Evolutionary conservation across 169 alveolate genomes (phyloP).

Genomic region (Plasmodium gonderi): DNA sequence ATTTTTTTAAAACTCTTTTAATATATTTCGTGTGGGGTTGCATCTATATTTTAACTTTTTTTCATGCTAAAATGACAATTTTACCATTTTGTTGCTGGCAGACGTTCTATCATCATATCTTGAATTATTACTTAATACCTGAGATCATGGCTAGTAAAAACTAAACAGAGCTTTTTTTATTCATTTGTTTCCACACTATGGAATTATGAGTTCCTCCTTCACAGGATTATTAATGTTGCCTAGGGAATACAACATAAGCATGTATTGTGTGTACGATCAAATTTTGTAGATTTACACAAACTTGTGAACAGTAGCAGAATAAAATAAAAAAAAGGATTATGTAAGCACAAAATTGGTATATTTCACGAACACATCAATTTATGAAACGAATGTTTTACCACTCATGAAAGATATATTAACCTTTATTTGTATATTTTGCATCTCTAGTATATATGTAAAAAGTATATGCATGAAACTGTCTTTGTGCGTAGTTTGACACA

Average conservation of each 20-base stretch:
- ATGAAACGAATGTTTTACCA: background rate
- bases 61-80: background rate
- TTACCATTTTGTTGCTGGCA: background rate
- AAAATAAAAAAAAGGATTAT: background rate
- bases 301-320: background rate
- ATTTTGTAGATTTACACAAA: too few relatives aligned
- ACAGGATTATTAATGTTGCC: background rate
- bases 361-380: background rate
- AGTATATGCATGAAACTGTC: background rate
- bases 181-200: background rate
- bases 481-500: background rate
- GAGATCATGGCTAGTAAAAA: background rate
- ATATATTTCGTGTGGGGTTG: background rate
- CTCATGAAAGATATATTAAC: background rate
- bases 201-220: background rate
- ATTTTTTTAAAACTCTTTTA: background rate
- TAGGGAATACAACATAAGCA: background rate
- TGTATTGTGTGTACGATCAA: too few relatives aligned
- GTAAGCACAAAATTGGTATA: background rate
- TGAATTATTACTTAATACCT: background rate
- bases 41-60: background rate
- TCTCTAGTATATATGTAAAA: background rate
- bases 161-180: background rate
- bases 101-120: background rate
- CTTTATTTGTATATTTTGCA: background rate